These are phyloP conservation scores for Colletotrichum paranaense DNA, from an alignment of 2,329 filamentous ascomycete genomes.

Conservation along the genomic window DNA sequence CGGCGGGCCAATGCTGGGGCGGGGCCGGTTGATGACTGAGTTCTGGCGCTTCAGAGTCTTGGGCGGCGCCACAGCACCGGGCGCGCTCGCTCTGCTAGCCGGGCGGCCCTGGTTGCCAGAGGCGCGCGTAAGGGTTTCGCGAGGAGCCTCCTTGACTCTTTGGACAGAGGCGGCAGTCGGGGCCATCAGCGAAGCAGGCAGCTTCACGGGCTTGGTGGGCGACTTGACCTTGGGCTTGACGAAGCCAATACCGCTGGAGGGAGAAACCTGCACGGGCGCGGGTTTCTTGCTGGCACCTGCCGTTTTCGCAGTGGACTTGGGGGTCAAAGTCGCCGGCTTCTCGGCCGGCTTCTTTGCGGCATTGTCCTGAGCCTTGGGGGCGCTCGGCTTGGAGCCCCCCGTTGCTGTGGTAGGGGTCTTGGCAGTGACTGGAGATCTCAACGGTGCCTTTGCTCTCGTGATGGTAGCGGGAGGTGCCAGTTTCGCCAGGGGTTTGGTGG, in stretches of 20 bases:
- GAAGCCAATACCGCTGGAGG: slow-evolving; percentile 54
- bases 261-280: slow-evolving; percentile 52
- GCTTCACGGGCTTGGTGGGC: slow-evolving; percentile 74
- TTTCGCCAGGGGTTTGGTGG: slow-evolving; percentile 46
- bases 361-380: slow-evolving; percentile 40
- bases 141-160: slow-evolving; percentile 57
- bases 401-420: slow-evolving; percentile 53
- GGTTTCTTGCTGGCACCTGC: slow-evolving; percentile 55
- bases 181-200: slow-evolving; percentile 75
- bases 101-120: slow-evolving; percentile 52
- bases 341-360: slow-evolving; percentile 40
- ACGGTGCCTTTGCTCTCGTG: slow-evolving; percentile 45
- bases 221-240: slow-evolving; percentile 74
- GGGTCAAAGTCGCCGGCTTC: slow-evolving; percentile 46
- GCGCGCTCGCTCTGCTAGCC: slow-evolving; percentile 57
- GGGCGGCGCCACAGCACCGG: slow-evolving; percentile 41
- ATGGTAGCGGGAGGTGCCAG: slow-evolving; percentile 35
- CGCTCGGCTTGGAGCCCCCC: slow-evolving; percentile 40
- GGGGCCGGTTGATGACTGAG: slow-evolving; percentile 56
- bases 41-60: slow-evolving; percentile 56
- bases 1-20: slow-evolving; percentile 68
- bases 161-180: slow-evolving; percentile 77
- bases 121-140: slow-evolving; percentile 37
- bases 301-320: slow-evolving; percentile 44
- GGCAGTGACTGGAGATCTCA: slow-evolving; percentile 49